Conservation (phyloP, 2,329 filamentous ascomycete genomes). For the Colletotrichum ledebouriae region DNA sequence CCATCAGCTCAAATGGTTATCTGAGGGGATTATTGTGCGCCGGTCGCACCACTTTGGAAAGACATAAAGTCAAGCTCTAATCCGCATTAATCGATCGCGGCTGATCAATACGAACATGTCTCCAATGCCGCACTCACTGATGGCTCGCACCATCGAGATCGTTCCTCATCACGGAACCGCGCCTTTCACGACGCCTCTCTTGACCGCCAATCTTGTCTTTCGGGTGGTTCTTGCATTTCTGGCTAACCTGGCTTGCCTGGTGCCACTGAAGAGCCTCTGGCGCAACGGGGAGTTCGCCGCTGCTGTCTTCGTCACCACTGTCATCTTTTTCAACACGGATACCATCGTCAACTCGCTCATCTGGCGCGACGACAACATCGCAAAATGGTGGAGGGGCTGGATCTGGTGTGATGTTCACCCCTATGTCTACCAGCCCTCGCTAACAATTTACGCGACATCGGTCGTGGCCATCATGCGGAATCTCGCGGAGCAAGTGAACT, state of each 20-base stretch:
- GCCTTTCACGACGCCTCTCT: conserved; percentile 44
- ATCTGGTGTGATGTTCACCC: conserved; percentile 68
- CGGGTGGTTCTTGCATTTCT: conserved; percentile 62
- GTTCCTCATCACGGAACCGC: conserved; percentile 31
- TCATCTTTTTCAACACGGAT: conserved; percentile 62
- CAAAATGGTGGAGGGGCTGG: conserved; percentile 64
- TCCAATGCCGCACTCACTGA: neutral
- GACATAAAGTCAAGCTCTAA: neutral
- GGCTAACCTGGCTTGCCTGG: conserved; percentile 61
- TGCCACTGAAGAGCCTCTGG: conserved; percentile 65
- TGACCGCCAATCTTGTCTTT: conserved; percentile 61
- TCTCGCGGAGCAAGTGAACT: conserved; percentile 63
- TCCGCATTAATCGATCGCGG: neutral
- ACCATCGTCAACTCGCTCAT: conserved; percentile 65
- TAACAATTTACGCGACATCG: conserved; percentile 63
- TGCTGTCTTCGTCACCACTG: conserved; percentile 61
- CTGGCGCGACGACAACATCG: conserved; percentile 66
- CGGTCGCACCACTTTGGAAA: conserved; percentile 9
- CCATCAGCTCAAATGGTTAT: neutral
- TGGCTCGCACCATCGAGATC: conserved; percentile 6
- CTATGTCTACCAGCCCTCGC: conserved; percentile 58
- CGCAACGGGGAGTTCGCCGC: conserved; percentile 68
- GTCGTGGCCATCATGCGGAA: conserved; percentile 69
- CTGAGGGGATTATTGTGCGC: neutral
- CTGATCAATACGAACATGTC: conserved; percentile 3